Base-by-base conservation (phyloP, 2,329 filamentous ascomycete genomes). In the Venturia carpophila region DNA sequence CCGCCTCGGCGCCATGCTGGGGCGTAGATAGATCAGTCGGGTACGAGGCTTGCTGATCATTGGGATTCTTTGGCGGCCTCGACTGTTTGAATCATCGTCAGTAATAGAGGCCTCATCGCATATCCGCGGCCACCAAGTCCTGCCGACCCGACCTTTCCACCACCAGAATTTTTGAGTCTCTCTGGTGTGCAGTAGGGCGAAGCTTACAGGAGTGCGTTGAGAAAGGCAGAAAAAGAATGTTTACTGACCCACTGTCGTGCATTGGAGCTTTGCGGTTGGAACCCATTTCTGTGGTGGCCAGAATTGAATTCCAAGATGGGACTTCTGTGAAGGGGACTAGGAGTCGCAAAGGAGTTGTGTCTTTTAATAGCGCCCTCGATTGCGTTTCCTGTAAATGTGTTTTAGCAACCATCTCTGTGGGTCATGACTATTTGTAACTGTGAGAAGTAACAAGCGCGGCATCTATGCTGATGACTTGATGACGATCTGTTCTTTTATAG, bases 1-100 rank as follows among this genome's bases (percentile, higher is more conserved):
- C 30, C n/a, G 42, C 43, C 62, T 63, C 42, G 11, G 62, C 62
- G 42, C 24, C 43, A 9, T 49, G 62, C 43, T 61, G 39, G 5
- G 60, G 21, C 5, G 60, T 61, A 3, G 37, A 61, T 2, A 61
- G 37, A n/a, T 61, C 60, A 19, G 60, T 42, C 17, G 42, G 60
- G 43, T 42, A 61, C 6, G 60, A 61, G 3, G 42, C 37, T 10
- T 43, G 60, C n/a, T 42, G 39, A 3, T 45, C 60, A 27, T 10
- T 37, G 6, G 37, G 52, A 27, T 27, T 27, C 27, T 13, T 52
- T 15, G 47, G 5, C 9, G 24, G 47, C 21, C 21, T 52, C 24
- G 47, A 52, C 21, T 52, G 13, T 27, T 13, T 21, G 3, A 5
- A 21, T 15, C 21, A 13, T 21, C 21, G 21, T 52, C 13, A 52